Percentiles rank a stretch among this genome's conserved stretches.
These are phyloP conservation scores for Deinandra increscens DNA, from an alignment of 129 eudicot species.

Conservation along the genomic window DNA sequence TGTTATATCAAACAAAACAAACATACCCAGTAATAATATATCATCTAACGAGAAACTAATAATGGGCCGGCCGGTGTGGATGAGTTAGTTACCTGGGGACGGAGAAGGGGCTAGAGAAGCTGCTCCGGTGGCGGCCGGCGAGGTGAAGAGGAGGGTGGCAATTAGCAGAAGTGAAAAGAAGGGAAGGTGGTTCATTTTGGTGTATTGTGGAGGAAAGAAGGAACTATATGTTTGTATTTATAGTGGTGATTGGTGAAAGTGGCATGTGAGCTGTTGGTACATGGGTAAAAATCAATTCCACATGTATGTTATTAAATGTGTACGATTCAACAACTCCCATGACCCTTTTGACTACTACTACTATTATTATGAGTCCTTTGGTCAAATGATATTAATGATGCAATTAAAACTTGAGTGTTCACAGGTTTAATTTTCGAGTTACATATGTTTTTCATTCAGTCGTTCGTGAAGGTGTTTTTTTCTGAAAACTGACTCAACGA, in stretches of 20 bases:
- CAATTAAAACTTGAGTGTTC: too few relatives aligned
- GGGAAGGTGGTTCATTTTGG: conserved; percentile 21
- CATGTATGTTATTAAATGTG: conserved; percentile 22
- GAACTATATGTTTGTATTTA: conserved; percentile 23
- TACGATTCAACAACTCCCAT: conserved; percentile 18
- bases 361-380: too few relatives aligned
- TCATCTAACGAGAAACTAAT: too few relatives aligned
- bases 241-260: neutral
- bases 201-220: neutral
- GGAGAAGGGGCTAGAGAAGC: conserved; percentile 27
- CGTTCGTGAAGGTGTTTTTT: too few relatives aligned
- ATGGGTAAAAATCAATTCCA: conserved; percentile 13
- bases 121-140: too few relatives aligned
- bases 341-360: too few relatives aligned
- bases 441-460: too few relatives aligned
- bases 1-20: neutral
- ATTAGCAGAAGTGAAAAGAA: conserved; percentile 19
- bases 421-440: too few relatives aligned
- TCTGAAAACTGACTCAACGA: too few relatives aligned
- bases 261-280: neutral
- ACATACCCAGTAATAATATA: too few relatives aligned
- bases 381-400: too few relatives aligned
- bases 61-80: too few relatives aligned
- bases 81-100: conserved; percentile 5
- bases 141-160: conserved; percentile 20